These are phyloP conservation scores for Telopea speciosissima DNA, from an alignment of 177 flowering plant genomes.

Conservation along the genomic window DNA sequence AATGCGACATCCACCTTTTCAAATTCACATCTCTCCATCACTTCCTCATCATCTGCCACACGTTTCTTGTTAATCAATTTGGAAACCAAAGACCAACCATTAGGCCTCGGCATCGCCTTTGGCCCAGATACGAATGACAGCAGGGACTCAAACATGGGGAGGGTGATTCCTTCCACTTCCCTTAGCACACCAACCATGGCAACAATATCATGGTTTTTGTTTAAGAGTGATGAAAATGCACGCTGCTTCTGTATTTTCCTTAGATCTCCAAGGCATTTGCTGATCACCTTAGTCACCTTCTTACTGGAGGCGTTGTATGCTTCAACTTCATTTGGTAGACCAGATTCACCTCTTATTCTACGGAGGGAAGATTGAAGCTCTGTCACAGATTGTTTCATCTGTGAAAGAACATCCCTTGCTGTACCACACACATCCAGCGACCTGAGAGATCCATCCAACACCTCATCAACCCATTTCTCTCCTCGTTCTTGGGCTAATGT, in stretches of 20 bases:
- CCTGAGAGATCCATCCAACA: conserved; percentile 32
- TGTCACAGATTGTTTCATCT: conserved; percentile 24
- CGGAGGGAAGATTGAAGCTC: conserved; percentile 32
- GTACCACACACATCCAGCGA: conserved; percentile 34
- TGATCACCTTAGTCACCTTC: conserved; percentile 13
- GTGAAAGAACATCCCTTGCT: conserved; percentile 20
- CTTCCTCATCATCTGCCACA: too few species aligned
- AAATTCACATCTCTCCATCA: conserved; percentile 1
- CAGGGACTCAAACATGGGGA: conserved; percentile 14
- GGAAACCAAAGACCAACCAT: conserved; percentile 15
- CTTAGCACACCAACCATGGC: conserved; percentile 15
- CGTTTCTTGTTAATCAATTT: conserved; percentile 18
- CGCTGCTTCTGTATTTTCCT: conserved; percentile 9
- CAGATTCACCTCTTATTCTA: conserved; percentile 21
- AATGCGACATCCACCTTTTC: too few species aligned
- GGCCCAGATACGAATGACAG: not conserved
- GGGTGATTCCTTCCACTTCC: conserved; percentile 18
- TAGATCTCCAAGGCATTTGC: conserved; percentile 4
- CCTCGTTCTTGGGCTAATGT: conserved; percentile 2
- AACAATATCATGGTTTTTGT: conserved; percentile 6
- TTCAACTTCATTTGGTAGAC: conserved; percentile 15
- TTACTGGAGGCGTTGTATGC: conserved; percentile 14
- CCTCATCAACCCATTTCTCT: conserved; percentile 11
- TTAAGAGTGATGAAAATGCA: not conserved
- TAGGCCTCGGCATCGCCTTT: not conserved